Conservation (phyloP, 2,329 filamentous ascomycete genomes). For the Aspergillus sp. region DNA sequence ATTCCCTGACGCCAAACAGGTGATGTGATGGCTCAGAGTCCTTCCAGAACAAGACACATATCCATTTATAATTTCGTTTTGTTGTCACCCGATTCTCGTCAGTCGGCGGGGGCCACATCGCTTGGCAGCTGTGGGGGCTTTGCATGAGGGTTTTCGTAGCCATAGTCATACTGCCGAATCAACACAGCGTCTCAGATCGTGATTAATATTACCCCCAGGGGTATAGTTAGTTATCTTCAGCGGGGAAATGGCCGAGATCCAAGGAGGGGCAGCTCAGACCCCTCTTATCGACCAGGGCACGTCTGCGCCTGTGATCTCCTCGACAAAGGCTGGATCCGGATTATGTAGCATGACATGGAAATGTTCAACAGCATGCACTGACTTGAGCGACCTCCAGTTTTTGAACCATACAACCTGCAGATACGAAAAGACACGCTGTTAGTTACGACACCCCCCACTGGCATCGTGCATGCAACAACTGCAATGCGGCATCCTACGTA, state of each 20-base stretch:
- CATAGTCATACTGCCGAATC: background rate
- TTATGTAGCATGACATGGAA: conserved; percentile 91
- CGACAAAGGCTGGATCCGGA: conserved; percentile 68
- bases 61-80: conserved; percentile 2
- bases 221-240: background rate
- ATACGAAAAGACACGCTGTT: conserved; percentile 14
- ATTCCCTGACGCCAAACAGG: conserved; percentile 1
- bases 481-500: conserved; percentile 22
- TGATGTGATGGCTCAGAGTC: background rate
- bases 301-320: conserved; percentile 71
- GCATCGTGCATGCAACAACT: background rate
- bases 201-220: background rate
- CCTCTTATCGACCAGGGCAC: conserved; percentile 59
- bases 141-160: conserved; percentile 1
- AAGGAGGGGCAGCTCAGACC: conserved; percentile 1
- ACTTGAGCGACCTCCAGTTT: conserved; percentile 86
- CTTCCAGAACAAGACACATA: background rate
- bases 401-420: conserved; percentile 78
- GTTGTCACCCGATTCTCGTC: conserved; percentile 8
- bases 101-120: conserved; percentile 8
- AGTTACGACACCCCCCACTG: background rate
- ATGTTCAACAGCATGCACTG: conserved; percentile 82
- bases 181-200: background rate
- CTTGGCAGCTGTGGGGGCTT: conserved; percentile 19
- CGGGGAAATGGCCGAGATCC: background rate